Evolutionary conservation across 2,329 filamentous ascomycete genomes (phyloP), one percentile per base, ranked within the genome.

Genomic region (Hymenoscyphus fraxineus): DNA sequence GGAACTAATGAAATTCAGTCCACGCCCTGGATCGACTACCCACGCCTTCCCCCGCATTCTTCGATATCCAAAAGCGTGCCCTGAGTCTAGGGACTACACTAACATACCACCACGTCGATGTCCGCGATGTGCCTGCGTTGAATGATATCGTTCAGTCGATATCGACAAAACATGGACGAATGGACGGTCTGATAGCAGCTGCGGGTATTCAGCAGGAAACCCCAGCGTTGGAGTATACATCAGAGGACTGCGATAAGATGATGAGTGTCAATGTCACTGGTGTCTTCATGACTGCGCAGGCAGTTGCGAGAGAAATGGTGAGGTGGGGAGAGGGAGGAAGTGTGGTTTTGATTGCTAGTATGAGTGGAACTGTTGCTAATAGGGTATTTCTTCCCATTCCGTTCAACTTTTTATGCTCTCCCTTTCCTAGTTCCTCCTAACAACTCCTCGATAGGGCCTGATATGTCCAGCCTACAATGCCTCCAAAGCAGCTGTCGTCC

Each of bases 241-340:
- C 90, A 27, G 82, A 88, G 73, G 90, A 92, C 74, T 86, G 87
- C 75, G 87, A 93, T 75, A 85, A 87, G 77, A 91, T 96, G 81
- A 83, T 96, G 77, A 85, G 90, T 72, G 88, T 94, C 73, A 96
- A 97, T 78, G 83, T 96, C 71, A 95, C 88, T n/a, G 93, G 93
- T 13, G 87, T 84, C 35, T 91, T 92, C 78, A 86, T 93, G 84
- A 96, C 92, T 68, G 92, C 92, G 32, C 91, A 94, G 80, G 92
- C 92, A 22, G 91, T 92, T n/a, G 93, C 93, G 40, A 84, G 88
- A 63, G 89, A 95, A 75, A 87, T 91, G 83, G 79, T 87, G 27
- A 81, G 82, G 60, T 80, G 85, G 35, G 81, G 84, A 64, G 80
- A 78, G 32, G 78, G 80, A 6, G 87, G 88, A 0, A 89, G 85